Percentiles rank a stretch among this genome's conserved stretches.
These are phyloP conservation scores for Furculomyces boomerangus DNA, from an alignment of 371 early-diverging fungal species.

Conservation along the genomic window DNA sequence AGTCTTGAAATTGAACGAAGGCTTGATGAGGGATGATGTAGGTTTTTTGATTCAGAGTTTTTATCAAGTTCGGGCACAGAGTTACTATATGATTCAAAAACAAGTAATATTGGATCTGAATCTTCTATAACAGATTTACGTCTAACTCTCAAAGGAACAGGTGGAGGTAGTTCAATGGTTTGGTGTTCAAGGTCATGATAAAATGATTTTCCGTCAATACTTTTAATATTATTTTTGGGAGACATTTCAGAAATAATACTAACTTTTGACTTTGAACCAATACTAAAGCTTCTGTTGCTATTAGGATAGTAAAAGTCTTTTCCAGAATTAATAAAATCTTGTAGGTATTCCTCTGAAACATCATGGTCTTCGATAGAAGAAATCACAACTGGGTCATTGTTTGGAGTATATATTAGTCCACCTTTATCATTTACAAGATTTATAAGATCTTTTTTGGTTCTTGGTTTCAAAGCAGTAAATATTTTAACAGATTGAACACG, in stretches of 20 bases:
- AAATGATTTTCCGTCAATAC: neutral
- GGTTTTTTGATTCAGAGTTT: neutral
- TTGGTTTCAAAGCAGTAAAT: neutral
- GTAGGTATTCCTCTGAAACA: neutral
- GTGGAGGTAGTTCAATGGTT: conserved; percentile 1
- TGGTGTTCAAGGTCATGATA: neutral
- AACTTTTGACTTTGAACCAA: neutral
- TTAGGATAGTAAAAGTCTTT: neutral
- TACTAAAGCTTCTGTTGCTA: neutral
- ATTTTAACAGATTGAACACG: neutral
- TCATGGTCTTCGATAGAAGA: no score
- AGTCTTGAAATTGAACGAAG: neutral
- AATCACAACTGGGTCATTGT: no score
- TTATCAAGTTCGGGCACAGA: neutral
- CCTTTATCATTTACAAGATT: neutral
- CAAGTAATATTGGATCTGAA: neutral
- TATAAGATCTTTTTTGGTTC: neutral
- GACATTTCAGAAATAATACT: neutral
- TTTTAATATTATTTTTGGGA: neutral
- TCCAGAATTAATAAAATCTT: neutral
- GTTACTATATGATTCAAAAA: neutral
- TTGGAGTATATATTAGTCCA: no score
- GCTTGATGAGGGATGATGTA: neutral
- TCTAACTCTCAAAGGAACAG: conserved; percentile 1
- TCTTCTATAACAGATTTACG: neutral